phyloP scores from a whole-genome alignment of 352 stramenopile species.

The Phytopythium litorale region DNA sequence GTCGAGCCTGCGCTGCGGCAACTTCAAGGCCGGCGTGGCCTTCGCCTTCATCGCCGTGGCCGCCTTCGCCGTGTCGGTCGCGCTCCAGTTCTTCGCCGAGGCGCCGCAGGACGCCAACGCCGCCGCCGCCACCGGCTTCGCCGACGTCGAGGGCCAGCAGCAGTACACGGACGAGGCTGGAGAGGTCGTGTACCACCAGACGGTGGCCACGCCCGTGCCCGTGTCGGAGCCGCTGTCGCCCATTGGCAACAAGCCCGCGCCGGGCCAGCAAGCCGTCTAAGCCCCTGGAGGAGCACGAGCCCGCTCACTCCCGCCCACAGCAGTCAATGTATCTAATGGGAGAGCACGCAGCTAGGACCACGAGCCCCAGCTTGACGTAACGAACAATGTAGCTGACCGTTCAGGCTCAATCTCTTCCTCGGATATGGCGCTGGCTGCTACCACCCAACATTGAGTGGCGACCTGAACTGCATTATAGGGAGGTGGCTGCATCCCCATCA shows the following conservation, averaged over 20 bases:
- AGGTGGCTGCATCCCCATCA: not conserved
- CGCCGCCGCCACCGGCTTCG: not conserved
- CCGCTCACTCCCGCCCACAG: not conserved
- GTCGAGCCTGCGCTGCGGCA: slow-evolving; percentile 26
- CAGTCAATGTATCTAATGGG: not conserved
- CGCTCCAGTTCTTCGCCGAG: slow-evolving; percentile 30
- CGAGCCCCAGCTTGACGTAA: not conserved
- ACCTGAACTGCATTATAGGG: not conserved
- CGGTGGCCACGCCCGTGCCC: slow-evolving; percentile 15
- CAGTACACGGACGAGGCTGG: slow-evolving; percentile 9
- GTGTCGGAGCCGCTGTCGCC: slow-evolving; percentile 13
- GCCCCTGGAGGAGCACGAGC: not conserved
- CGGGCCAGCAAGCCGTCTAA: not conserved
- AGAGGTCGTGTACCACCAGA: slow-evolving; percentile 23
- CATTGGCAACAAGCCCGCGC: not conserved
- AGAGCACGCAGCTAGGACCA: not conserved
- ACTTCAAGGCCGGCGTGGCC: slow-evolving; percentile 27
- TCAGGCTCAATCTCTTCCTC: not conserved
- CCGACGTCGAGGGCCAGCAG: slow-evolving; percentile 7
- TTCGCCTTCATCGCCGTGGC: slow-evolving; percentile 41
- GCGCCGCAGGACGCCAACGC: not conserved
- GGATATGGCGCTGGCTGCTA: not conserved
- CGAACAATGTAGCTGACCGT: not conserved
- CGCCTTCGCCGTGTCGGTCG: slow-evolving; percentile 27
- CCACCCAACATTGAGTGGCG: not conserved